These are phyloP conservation scores for Polytrichum commune DNA, from an alignment of 225 moss, liverwort and hornwort species.

Conservation along the genomic window DNA sequence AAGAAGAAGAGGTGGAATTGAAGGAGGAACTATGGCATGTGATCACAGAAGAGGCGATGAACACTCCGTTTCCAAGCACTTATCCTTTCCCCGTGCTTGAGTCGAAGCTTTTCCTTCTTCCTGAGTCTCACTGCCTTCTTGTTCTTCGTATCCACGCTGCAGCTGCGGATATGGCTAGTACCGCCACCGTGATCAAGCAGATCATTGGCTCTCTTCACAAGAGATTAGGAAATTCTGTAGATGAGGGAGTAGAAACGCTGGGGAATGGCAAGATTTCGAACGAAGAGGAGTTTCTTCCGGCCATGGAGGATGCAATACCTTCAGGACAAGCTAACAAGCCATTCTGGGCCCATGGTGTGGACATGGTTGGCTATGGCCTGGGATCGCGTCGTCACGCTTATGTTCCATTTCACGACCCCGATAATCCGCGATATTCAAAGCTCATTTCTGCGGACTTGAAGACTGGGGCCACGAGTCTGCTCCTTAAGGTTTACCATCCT, in stretches of 20 bases:
- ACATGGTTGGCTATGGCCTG: conserved; percentile 73
- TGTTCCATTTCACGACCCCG: conserved; percentile 54
- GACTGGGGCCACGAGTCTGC: conserved; percentile 40
- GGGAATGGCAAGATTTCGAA: background rate
- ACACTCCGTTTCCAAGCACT: conserved; percentile 27
- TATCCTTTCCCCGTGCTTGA: conserved; percentile 34
- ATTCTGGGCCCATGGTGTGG: conserved; percentile 85
- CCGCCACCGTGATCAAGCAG: conserved; percentile 32
- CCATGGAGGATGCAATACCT: conserved; percentile 67
- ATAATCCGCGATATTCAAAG: conserved; percentile 39
- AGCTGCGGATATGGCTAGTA: conserved; percentile 39
- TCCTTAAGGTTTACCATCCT: conserved; percentile 39
- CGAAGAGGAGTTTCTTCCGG: conserved; percentile 30
- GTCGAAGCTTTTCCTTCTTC: conserved; percentile 37
- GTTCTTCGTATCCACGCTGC: conserved; percentile 44
- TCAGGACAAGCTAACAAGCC: conserved; percentile 71
- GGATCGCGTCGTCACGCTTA: conserved; percentile 55
- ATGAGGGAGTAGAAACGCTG: background rate
- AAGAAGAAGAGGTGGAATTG: background rate
- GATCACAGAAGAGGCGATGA: conserved; percentile 42
- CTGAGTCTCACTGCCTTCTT: conserved; percentile 26
- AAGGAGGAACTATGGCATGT: conserved; percentile 31
- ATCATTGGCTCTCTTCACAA: conserved; percentile 20
- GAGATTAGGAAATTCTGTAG: background rate
- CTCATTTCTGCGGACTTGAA: conserved; percentile 62